Conservation (phyloP, 306 rosid genomes). For the Cyamopsis tetragonoloba region DNA sequence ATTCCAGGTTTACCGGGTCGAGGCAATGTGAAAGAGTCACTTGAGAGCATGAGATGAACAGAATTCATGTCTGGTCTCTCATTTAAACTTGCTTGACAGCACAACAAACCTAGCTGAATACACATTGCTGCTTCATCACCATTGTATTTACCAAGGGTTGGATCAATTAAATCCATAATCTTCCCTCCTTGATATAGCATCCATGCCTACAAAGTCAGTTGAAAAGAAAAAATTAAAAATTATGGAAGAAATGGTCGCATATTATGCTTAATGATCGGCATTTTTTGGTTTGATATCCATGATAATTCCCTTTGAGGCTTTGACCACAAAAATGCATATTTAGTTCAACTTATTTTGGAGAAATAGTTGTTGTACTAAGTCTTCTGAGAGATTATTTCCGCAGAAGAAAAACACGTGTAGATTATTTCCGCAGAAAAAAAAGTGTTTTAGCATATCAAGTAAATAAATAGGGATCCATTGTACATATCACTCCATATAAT, state of each 20-base stretch:
- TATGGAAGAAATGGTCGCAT: background rate
- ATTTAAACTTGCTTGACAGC: slow-evolving; percentile 58
- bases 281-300: slow-evolving; percentile 9
- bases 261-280: background rate
- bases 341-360: no score
- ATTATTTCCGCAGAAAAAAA: no score
- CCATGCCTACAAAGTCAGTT: slow-evolving; percentile 67
- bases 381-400: no score
- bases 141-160: slow-evolving; percentile 46
- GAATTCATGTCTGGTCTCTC: slow-evolving; percentile 87
- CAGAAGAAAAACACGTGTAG: no score
- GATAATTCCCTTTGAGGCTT: background rate
- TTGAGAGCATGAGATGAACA: slow-evolving; percentile 75
- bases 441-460: no score
- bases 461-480: background rate
- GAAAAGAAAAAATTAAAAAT: background rate
- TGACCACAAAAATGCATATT: background rate
- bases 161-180: slow-evolving; percentile 57
- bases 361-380: no score
- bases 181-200: slow-evolving; percentile 60
- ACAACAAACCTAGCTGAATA: slow-evolving; percentile 77
- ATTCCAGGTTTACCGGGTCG: slow-evolving; percentile 73
- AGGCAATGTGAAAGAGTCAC: slow-evolving; percentile 77
- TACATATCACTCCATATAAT: background rate
- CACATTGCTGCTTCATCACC: slow-evolving; percentile 85